Evolutionary conservation across 164 flowering plant genomes (phyloP), one percentile per base, ranked within the genome.

Genomic region (Sedum album): DNA sequence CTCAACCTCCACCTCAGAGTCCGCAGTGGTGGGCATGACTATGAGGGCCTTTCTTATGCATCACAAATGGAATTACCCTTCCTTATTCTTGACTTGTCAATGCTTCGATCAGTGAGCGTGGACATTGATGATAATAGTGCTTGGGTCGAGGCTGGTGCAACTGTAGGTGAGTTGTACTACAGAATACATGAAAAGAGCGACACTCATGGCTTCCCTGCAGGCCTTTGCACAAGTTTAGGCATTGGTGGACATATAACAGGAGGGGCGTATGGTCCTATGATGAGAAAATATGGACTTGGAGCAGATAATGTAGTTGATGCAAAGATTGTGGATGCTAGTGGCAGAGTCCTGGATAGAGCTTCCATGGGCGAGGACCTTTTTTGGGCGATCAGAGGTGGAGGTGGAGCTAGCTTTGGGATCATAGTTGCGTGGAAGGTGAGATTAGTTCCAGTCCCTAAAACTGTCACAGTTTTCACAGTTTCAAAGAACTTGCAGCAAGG

Each of bases 341-440:
- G 84, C 0, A 65, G 70, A 55, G 38, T 80, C 21, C 42, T 78
- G 61, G 71, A 85, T 49, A 60, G 85, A 33, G 31, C 62, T n/a
- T 71, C 79, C 5, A 83, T 83, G 85, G 87, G 87, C 1, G 87
- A 81, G 68, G 87, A 83, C 31, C 66, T 80, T 3, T 83, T 83
- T 42, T 81, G 87, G 87, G 87, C 87, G 1, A 77, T 83, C 21
- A 35, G 81, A 39, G 87, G 87, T 0, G 85, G 87, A 0, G 87
- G 87, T 5, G 84, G 81, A 10, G 79, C 75, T 1, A 80, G 81
- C 68, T 82, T 82, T 39, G 80, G 83, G 1, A 79, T 85, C 15
- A 60, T 85, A 7, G 26, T 83, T 14, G 67, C 80, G 0, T 85
- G 79, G 77, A 80, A 79, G 51, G 65, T 85, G 6, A 65, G 72